These are phyloP conservation scores for Plectosphaerella sp. DNA, from an alignment of 2,329 filamentous ascomycete genomes.

Conservation along the genomic window DNA sequence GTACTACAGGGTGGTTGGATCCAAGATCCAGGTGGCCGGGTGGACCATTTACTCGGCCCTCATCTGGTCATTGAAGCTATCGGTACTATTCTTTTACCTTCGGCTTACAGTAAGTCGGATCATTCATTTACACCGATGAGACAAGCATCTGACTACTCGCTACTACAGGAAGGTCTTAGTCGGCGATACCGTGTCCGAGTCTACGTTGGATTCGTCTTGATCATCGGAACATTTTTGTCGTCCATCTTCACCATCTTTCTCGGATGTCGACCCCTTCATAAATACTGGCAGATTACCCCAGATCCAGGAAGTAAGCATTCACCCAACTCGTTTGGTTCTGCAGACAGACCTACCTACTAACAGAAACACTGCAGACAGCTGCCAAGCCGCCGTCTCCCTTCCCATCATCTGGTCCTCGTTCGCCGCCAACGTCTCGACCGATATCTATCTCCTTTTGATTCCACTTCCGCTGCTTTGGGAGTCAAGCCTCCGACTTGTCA, in stretches of 20 bases:
- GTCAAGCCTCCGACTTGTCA: constrained; percentile 25
- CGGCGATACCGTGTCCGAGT: constrained; percentile 38
- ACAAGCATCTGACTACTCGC: background rate
- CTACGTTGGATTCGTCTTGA: constrained; percentile 43
- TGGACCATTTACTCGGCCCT: constrained; percentile 51
- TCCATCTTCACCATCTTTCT: constrained; percentile 45
- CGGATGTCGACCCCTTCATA: constrained; percentile 46
- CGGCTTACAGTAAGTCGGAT: constrained; percentile 35
- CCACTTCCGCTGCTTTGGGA: constrained; percentile 47
- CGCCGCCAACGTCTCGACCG: constrained; percentile 48
- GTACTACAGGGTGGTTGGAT: constrained; percentile 40
- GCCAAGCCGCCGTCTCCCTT: constrained; percentile 44
- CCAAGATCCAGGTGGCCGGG: constrained; percentile 51
- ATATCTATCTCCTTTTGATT: constrained; percentile 54
- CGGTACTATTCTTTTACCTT: constrained; percentile 52
- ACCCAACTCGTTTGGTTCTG: background rate
- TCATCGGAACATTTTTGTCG: constrained; percentile 43
- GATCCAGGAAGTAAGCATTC: constrained; percentile 46
- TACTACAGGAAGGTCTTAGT: constrained; percentile 27
- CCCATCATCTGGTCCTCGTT: constrained; percentile 48
- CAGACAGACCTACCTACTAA: background rate
- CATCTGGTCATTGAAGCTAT: constrained; percentile 52
- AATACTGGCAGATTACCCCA: constrained; percentile 56
- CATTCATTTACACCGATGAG: background rate
- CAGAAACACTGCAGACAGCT: constrained; percentile 28